Conservation (phyloP, 2,329 filamentous ascomycete species). For the Peltaster fructicola region DNA sequence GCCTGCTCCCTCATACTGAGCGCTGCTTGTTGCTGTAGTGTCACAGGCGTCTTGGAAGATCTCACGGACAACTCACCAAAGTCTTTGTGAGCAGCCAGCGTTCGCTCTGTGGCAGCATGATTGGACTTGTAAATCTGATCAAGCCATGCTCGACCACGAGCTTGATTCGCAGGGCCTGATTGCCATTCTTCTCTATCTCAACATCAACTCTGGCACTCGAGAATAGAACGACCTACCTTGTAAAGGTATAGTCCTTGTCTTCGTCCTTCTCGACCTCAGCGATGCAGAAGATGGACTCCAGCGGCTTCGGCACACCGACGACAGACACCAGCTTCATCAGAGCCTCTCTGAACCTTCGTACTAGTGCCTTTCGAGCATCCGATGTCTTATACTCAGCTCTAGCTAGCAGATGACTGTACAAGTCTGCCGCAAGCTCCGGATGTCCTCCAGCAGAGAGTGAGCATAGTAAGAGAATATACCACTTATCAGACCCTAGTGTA, state of each 20-base stretch:
- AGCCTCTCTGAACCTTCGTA: slow-evolving; percentile 37
- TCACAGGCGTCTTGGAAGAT: too few relatives aligned
- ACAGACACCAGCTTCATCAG: slow-evolving; percentile 41
- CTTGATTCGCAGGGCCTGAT: slow-evolving; percentile 36
- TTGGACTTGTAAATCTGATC: slow-evolving; percentile 38
- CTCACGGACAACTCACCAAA: too few relatives aligned
- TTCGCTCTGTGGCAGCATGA: slow-evolving; percentile 20
- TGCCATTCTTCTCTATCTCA: slow-evolving; percentile 38
- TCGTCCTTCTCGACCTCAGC: slow-evolving; percentile 33
- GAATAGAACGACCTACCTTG: slow-evolving; percentile 20
- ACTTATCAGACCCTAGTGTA: slow-evolving; percentile 26
- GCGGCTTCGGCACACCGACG: slow-evolving; percentile 44
- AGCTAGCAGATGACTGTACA: slow-evolving; percentile 38
- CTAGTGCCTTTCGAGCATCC: slow-evolving; percentile 28
- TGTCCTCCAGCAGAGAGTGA: slow-evolving; percentile 34
- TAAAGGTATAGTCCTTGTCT: slow-evolving; percentile 38
- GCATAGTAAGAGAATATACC: slow-evolving; percentile 29
- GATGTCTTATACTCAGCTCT: slow-evolving; percentile 29
- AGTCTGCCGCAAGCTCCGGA: slow-evolving; percentile 32
- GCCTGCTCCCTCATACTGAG: too few relatives aligned
- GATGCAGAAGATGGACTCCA: slow-evolving; percentile 43
- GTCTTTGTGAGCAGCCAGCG: slow-evolving; percentile 28
- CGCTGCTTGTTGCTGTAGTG: too few relatives aligned
- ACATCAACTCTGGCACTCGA: not conserved
- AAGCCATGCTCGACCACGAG: slow-evolving; percentile 38